A percentile compares a stretch with the other conserved stretches of the same genome.
Evolutionary conservation across 106 monocot species (phyloP).

Genomic region (Alisma plantagoaquatica): DNA sequence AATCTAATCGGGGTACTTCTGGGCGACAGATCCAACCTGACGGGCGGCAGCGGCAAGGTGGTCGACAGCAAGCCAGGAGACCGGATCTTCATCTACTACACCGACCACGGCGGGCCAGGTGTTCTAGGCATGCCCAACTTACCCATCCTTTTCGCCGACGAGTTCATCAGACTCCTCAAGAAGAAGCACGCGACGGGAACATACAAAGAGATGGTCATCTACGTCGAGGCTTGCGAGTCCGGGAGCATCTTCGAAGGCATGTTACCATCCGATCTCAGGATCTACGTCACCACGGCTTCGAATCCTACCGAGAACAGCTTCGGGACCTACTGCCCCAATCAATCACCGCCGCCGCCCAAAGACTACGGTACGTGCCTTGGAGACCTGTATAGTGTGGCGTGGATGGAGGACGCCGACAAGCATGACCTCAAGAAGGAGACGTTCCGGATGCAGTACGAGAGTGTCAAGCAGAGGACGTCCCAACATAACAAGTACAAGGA

Average conservation of each 20-base stretch:
- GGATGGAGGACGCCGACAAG: constrained; percentile 94
- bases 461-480: constrained; percentile 24
- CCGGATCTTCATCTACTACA: constrained; percentile 73
- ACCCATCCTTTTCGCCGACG: constrained; percentile 55
- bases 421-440: constrained; percentile 77
- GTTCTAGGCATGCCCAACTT: constrained; percentile 88
- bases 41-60: constrained; percentile 90
- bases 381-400: constrained; percentile 78
- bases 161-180: constrained; percentile 63
- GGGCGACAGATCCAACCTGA: constrained; percentile 46
- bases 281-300: constrained; percentile 90
- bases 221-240: constrained; percentile 94
- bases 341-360: constrained; percentile 43
- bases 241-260: constrained; percentile 90
- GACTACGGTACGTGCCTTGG: constrained; percentile 71
- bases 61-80: constrained; percentile 78
- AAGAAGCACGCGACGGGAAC: constrained; percentile 62
- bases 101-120: constrained; percentile 89
- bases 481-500: constrained; percentile 13
- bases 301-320: constrained; percentile 84
- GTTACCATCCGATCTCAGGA: constrained; percentile 54
- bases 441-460: constrained; percentile 52
- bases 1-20: constrained; percentile 68
- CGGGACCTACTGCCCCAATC: constrained; percentile 82
- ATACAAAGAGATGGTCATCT: constrained; percentile 89